Conservation (phyloP, 31 red algal species). For the Asparagopsis taxiformis region DNA sequence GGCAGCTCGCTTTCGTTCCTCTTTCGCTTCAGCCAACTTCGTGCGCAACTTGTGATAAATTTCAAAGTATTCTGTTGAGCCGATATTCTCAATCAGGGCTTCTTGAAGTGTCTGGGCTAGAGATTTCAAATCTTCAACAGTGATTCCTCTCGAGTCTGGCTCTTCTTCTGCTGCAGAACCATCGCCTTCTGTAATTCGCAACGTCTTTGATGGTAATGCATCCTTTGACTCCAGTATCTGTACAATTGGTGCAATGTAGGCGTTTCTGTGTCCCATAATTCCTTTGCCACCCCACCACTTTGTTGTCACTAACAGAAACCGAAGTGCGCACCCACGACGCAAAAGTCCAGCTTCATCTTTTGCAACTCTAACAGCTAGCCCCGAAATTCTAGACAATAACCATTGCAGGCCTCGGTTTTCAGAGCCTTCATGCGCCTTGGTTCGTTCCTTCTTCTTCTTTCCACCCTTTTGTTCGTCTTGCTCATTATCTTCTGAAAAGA, state of each 20-base stretch:
- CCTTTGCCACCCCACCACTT: slow-evolving; percentile 58
- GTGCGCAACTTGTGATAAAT: slow-evolving; percentile 48
- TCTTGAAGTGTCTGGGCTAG: slow-evolving; percentile 62
- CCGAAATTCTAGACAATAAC: slow-evolving; percentile 68
- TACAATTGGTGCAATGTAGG: slow-evolving; percentile 52
- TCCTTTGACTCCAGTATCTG: slow-evolving; percentile 49
- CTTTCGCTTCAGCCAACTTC: slow-evolving; percentile 29
- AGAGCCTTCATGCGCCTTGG: neutral
- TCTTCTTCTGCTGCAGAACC: neutral
- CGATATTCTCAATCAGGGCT: slow-evolving; percentile 45
- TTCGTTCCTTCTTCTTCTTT: slow-evolving; percentile 1
- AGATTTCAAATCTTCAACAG: slow-evolving; percentile 11
- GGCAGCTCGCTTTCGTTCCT: slow-evolving; percentile 38
- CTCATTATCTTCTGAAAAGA: neutral
- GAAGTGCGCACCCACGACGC: slow-evolving; percentile 65
- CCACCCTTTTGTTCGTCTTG: neutral
- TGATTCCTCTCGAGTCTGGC: neutral
- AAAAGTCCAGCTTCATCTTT: slow-evolving; percentile 33
- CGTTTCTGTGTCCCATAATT: slow-evolving; percentile 23
- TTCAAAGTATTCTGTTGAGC: slow-evolving; percentile 49
- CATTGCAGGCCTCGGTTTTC: slow-evolving; percentile 51
- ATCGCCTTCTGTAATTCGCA: neutral
- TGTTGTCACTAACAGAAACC: slow-evolving; percentile 60
- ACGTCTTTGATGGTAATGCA: slow-evolving; percentile 5
- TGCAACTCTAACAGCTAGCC: slow-evolving; percentile 50